Conservation (phyloP, 2,329 filamentous ascomycete species). For the Penicillium corylophilum region DNA sequence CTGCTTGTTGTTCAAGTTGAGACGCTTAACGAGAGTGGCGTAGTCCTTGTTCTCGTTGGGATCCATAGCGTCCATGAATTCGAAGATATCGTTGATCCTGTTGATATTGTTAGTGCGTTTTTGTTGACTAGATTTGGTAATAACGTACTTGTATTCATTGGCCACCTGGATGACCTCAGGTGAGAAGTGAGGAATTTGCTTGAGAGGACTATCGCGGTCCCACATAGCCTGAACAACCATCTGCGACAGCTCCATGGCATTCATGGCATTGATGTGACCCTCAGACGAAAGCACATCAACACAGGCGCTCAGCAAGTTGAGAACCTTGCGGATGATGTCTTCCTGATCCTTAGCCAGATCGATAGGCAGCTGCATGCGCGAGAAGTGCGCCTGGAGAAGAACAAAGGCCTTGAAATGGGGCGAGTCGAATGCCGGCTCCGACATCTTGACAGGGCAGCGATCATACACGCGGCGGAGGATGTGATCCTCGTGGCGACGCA, state of each 20-base stretch:
- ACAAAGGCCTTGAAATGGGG: constrained; percentile 98
- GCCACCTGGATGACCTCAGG: constrained; percentile 79
- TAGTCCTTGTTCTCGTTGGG: constrained; percentile 88
- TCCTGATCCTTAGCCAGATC: constrained; percentile 97
- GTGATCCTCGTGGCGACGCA: constrained; percentile 85
- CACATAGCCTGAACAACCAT: constrained; percentile 99
- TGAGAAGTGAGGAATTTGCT: constrained; percentile 95
- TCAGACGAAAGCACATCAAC: constrained; percentile 96
- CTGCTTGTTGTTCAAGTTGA: constrained; percentile 78
- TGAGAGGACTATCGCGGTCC: constrained; percentile 94
- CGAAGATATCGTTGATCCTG: constrained; percentile 88
- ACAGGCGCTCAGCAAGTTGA: constrained; percentile 84
- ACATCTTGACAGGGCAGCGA: constrained; percentile 91
- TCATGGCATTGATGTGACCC: constrained; percentile 94
- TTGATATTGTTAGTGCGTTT: constrained; percentile 29
- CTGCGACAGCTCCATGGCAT: constrained; percentile 98
- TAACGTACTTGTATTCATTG: constrained; percentile 69
- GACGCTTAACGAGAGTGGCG: constrained; percentile 69
- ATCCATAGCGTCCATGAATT: constrained; percentile 99
- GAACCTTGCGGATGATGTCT: constrained; percentile 75
- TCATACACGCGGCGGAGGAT: constrained; percentile 91
- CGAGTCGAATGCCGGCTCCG: constrained; percentile 80
- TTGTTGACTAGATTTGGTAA: constrained; percentile 9
- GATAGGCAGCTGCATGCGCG: constrained; percentile 91
- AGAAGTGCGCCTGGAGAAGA: constrained; percentile 96